Evolutionary conservation across 23 red algal genomes (phyloP), one percentile per base, ranked within the genome.

Genomic region (Gracilariopsis chorda): DNA sequence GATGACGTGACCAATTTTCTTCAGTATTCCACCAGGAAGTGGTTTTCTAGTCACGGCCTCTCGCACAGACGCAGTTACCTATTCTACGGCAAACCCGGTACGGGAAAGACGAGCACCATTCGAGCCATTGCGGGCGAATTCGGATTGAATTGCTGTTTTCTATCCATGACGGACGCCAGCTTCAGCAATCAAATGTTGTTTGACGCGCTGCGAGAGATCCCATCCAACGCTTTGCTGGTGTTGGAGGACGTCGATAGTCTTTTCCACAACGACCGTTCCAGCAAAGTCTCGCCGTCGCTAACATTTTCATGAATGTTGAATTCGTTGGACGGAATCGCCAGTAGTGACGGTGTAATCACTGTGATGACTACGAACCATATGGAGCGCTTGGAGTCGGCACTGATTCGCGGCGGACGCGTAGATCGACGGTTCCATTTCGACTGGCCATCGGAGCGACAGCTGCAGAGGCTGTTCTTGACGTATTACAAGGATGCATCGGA

Each of bases 331-430:
- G 91, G 91, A 24, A 19, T 92, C 30, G 61, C 69, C 23, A 70
- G 63, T 11, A 64, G 59, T 16, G 70, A 83, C 30, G 81, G 84
- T 16, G 64, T 73, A 28, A 53, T 94, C 57, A 88, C 84, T 5
- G 48, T 94, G 17, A 73, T 94, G 81, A 86, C 91, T n/a, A 86
- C 91, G 11, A 94, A 94, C 56, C 82, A 87, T 53, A 44, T 85
- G 23, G 82, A 77, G 39, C 36, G 47, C 33, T 48, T 94, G 14
- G 81, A 94, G 45, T 39, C 44, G 52, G 91, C 91, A 32, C 82
- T 94, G 29, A 85, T 94, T 48, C 82, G 91, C 30, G 69, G 80
- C 67, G 91, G 91, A 33, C 82, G 91, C 24, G 91, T 94, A 19
- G 91, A 94, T 68, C 67, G 70, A 5, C 65, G 63, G 16, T 81